phyloP scores from a whole-genome alignment of 176 grass and related monocot species.

The Lolium perenne region DNA sequence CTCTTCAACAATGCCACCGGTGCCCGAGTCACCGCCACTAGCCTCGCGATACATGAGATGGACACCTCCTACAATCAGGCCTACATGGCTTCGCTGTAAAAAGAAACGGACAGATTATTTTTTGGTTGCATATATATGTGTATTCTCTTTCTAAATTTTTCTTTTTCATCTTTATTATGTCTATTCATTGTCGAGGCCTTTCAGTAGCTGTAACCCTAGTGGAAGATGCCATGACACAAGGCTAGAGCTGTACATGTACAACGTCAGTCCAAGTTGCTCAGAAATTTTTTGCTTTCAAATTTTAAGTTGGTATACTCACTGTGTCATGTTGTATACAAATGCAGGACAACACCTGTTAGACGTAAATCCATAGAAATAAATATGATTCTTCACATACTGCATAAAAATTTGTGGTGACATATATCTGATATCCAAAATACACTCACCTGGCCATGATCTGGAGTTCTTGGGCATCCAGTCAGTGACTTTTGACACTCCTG shows the following conservation, averaged over 20 bases:
- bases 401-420: background rate
- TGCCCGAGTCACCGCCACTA: constrained; percentile 56
- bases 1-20: constrained; percentile 92
- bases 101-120: background rate
- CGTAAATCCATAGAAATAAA: background rate
- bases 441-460: constrained; percentile 62
- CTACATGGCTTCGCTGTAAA: constrained; percentile 31
- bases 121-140: constrained; percentile 2
- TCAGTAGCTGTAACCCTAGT: constrained; percentile 24
- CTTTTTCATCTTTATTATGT: background rate
- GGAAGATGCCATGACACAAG: constrained; percentile 47
- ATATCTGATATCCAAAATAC: background rate
- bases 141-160: constrained; percentile 17
- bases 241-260: constrained; percentile 19
- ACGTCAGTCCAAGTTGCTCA: constrained; percentile 11
- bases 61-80: constrained; percentile 68
- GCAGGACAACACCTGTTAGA: background rate
- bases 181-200: constrained; percentile 26
- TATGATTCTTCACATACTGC: background rate
- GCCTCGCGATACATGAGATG: constrained; percentile 75
- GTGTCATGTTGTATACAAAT: background rate
- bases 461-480: constrained; percentile 64
- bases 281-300: background rate
- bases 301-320: background rate
- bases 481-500: constrained; percentile 62